phyloP scores from a whole-genome alignment of 148 eudicot genomes.

The Rhododendron ovatum region DNA sequence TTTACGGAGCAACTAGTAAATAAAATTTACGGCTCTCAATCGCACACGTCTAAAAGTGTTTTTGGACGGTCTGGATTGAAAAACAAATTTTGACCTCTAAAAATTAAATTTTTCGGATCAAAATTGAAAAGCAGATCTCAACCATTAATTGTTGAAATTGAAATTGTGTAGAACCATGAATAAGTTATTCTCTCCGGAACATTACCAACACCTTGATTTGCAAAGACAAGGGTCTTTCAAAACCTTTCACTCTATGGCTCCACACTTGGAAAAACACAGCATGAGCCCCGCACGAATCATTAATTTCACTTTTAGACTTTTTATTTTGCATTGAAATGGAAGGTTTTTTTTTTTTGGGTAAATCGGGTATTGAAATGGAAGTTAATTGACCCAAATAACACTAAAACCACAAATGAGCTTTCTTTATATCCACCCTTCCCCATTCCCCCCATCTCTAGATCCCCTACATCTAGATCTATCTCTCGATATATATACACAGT shows the following conservation, averaged over 20 bases:
- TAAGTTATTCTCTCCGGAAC: too few relatives aligned
- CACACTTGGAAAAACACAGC: not conserved
- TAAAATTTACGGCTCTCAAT: too few relatives aligned
- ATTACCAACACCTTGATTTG: not conserved
- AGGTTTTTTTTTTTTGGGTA: too few relatives aligned
- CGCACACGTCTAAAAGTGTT: accelerated
- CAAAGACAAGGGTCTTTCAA: not conserved
- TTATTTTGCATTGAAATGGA: not conserved
- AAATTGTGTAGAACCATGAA: accelerated
- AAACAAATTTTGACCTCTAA: too few relatives aligned
- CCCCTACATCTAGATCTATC: too few relatives aligned
- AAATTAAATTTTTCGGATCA: too few relatives aligned
- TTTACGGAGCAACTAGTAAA: too few relatives aligned
- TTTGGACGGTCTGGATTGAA: too few relatives aligned
- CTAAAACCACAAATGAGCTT: not conserved
- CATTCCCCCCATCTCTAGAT: not conserved
- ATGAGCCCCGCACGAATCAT: not conserved
- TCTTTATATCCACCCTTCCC: not conserved
- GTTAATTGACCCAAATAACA: not conserved
- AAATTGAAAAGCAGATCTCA: too few relatives aligned
- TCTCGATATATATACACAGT: too few relatives aligned
- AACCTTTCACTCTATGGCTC: not conserved
- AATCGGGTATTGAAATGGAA: too few relatives aligned
- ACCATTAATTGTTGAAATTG: too few relatives aligned
- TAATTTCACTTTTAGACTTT: not conserved